A percentile compares a stretch with the other conserved stretches of the same genome.
phyloP scores from a whole-genome alignment of 2,329 filamentous ascomycete species.

The Cercospora zeina region DNA sequence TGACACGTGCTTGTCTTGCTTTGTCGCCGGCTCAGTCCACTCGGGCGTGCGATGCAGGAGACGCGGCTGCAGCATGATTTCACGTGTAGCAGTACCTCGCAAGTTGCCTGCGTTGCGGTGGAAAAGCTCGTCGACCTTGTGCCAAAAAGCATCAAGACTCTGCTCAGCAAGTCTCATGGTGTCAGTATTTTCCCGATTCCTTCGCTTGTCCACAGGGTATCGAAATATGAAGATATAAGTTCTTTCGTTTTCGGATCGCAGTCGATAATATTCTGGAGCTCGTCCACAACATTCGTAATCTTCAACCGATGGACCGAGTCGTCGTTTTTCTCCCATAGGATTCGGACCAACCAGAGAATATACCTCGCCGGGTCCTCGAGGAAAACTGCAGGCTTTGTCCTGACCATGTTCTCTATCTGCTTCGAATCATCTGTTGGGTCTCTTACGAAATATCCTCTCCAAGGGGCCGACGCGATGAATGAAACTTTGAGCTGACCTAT shows the following conservation, averaged over 20 bases:
- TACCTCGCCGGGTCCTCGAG: background rate
- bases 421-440: background rate
- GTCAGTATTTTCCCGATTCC: constrained; percentile 22
- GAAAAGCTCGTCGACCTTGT: constrained; percentile 18
- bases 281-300: constrained; percentile 48
- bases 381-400: background rate
- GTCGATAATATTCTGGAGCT: constrained; percentile 50
- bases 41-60: constrained; percentile 20
- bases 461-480: background rate
- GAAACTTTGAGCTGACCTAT: background rate
- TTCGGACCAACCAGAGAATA: constrained; percentile 10
- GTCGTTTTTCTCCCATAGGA: constrained; percentile 39
- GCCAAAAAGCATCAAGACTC: constrained; percentile 22
- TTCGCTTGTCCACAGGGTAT: constrained; percentile 18
- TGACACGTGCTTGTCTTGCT: background rate
- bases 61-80: constrained; percentile 1
- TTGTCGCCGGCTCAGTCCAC: constrained; percentile 19
- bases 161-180: constrained; percentile 16
- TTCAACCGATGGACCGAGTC: constrained; percentile 23
- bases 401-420: background rate
- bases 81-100: background rate
- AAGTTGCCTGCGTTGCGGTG: constrained; percentile 12
- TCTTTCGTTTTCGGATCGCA: constrained; percentile 17
- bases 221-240: constrained; percentile 16
- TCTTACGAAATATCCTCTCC: background rate